Conservation (phyloP, 306 rosid genomes). For the Amphicarpaea edgeworthii region DNA sequence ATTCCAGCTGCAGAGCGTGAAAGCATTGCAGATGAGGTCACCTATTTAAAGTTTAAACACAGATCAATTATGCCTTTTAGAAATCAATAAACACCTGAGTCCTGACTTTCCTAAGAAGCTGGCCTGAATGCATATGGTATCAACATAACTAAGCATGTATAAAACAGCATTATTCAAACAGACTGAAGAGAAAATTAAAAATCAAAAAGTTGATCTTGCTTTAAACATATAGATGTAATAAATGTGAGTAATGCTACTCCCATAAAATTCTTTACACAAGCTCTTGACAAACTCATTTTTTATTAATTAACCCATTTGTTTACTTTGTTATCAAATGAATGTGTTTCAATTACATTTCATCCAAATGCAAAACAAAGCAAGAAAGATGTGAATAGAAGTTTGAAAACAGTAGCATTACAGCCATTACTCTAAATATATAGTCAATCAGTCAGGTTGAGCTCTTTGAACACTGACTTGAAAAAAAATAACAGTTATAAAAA, state of each 20-base stretch:
- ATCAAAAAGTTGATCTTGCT: conserved; percentile 2
- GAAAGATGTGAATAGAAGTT: conserved; percentile 31
- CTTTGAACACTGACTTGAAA: conserved; percentile 28
- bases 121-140: background rate
- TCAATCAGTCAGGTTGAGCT: conserved; percentile 19
- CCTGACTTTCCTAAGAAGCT: conserved; percentile 19
- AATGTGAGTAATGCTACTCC: conserved; percentile 1
- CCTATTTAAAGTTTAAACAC: conserved; percentile 62
- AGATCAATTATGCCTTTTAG: conserved; percentile 17
- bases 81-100: conserved; percentile 13
- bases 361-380: conserved; percentile 7
- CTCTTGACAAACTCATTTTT: conserved; percentile 34
- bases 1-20: conserved; percentile 95
- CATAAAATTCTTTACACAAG: conserved; percentile 23
- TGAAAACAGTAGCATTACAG: conserved; percentile 29
- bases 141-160: conserved; percentile 18
- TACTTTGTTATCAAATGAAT: conserved; percentile 31
- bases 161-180: conserved; percentile 23
- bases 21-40: conserved; percentile 91
- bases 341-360: background rate
- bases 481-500: background rate
- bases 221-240: conserved; percentile 23
- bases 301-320: conserved; percentile 2
- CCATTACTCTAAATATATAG: conserved; percentile 2
- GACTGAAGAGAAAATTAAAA: conserved; percentile 15